Conservation (phyloP, 768 basidiomycete species). For the Mycena sanguinolenta region DNA sequence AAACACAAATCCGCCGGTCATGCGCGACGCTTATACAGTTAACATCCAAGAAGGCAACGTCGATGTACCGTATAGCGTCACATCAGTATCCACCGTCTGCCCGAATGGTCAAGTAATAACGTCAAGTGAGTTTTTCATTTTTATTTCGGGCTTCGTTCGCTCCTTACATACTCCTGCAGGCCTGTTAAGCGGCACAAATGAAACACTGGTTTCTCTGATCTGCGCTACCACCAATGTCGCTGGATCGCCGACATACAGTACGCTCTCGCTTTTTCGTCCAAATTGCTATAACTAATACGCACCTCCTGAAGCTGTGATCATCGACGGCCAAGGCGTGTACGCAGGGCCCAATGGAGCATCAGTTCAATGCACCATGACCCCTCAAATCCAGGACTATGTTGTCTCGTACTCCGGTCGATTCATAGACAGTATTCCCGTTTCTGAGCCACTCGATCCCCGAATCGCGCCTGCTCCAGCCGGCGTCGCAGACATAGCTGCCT, state of each 20-base stretch:
- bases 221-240: not conserved
- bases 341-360: not conserved
- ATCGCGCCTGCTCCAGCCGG: not conserved
- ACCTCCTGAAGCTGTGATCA: not conserved
- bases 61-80: not conserved
- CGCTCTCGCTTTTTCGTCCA: not conserved
- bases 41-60: not conserved
- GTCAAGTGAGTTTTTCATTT: not conserved
- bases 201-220: not conserved
- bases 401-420: not conserved
- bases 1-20: not conserved
- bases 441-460: not conserved
- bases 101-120: not conserved
- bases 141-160: not conserved
- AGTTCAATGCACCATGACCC: not conserved
- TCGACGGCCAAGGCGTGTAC: not conserved
- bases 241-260: not conserved
- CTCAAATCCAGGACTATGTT: not conserved
- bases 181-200: not conserved
- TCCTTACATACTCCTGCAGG: not conserved
- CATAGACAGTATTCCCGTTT: not conserved
- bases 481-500: not conserved
- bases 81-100: not conserved
- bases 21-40: not conserved
- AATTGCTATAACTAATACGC: not conserved